A percentile compares a stretch with the other conserved stretches of the same genome.
Conservation (phyloP, 208 protist genomes). For the Angomonas deanei region DNA sequence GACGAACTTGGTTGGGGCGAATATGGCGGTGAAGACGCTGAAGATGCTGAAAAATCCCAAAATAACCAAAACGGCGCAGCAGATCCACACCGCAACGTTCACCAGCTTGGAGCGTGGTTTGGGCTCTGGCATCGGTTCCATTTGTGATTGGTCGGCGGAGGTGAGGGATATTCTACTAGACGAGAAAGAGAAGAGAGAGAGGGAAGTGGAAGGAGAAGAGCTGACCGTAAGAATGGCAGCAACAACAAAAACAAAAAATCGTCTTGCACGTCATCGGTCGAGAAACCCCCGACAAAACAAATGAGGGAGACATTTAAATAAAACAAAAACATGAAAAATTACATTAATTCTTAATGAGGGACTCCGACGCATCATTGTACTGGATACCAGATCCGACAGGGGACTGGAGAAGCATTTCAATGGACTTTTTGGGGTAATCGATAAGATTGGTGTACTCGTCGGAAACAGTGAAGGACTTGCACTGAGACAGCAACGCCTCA, state of each 20-base stretch:
- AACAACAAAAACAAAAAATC: not conserved
- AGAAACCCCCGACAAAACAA: not conserved
- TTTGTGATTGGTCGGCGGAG: no score
- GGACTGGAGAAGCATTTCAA: constrained; percentile 85
- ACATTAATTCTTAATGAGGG: constrained; percentile 22
- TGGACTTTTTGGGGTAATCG: constrained; percentile 71
- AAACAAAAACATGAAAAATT: not conserved
- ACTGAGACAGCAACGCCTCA: constrained; percentile 32
- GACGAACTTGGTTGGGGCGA: not conserved
- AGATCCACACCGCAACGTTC: not conserved
- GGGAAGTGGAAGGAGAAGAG: no score
- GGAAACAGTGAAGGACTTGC: constrained; percentile 23
- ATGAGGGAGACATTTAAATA: not conserved
- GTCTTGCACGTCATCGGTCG: not conserved
- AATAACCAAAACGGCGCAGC: not conserved
- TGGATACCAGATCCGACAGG: constrained; percentile 64
- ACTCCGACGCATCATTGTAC: constrained; percentile 46
- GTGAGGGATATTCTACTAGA: no score
- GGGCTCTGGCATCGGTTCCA: no score
- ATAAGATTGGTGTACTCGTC: constrained; percentile 47
- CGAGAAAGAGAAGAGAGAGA: no score
- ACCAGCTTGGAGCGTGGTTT: not conserved
- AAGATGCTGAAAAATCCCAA: not conserved
- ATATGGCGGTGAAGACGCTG: not conserved
- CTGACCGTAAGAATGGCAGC: not conserved